Base-by-base conservation (phyloP, 345 rosid genomes). In the Bruguiera parviflora region DNA sequence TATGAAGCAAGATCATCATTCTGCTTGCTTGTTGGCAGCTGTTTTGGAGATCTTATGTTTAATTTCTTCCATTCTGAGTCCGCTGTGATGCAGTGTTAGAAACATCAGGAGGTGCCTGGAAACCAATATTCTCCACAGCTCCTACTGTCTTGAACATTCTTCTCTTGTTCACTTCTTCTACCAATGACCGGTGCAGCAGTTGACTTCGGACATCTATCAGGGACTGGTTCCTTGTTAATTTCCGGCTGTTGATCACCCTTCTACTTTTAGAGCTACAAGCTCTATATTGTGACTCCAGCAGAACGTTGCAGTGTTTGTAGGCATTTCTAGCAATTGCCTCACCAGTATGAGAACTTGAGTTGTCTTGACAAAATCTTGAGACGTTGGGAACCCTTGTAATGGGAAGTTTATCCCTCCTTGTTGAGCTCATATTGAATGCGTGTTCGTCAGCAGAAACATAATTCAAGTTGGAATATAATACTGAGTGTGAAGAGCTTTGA, bases 131-230 rank as follows among this genome's bases (percentile, higher is more conserved):
- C 70, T 91, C 91, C 11, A 91, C 88, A 28, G 78, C 91, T 72
- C 97, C 97, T 47, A 79, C 95, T 5, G 97, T 91, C 69, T 83
- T 91, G 79, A 78, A 75, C 77, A 85, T 39, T 51, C 95, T 64
- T 80, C 84, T 77, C 72, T 77, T 91, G 65, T 77, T 74, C 63
- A 86, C 84, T 75, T 89, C 92, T 82, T 91, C 91, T 51, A 79
- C 78, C 58, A 84, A 69, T 3, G 91, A 87, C 58, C 81, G 79
- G 70, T 87, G 91, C 2, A 82, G 80, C 55, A 80, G 67, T 63
- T 84, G 88, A 79, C 88, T 89, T 20, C 88, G 85, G 53, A 86
- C 76, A 61, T 91, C 92, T 28, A 87, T 85, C 25, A 89, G 78
- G 5, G 97, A 91, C 20, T 85, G 83, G 61, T 85, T 91, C 76